Conservation (phyloP, 352 stramenopile species). For the Pythium monospermum region DNA sequence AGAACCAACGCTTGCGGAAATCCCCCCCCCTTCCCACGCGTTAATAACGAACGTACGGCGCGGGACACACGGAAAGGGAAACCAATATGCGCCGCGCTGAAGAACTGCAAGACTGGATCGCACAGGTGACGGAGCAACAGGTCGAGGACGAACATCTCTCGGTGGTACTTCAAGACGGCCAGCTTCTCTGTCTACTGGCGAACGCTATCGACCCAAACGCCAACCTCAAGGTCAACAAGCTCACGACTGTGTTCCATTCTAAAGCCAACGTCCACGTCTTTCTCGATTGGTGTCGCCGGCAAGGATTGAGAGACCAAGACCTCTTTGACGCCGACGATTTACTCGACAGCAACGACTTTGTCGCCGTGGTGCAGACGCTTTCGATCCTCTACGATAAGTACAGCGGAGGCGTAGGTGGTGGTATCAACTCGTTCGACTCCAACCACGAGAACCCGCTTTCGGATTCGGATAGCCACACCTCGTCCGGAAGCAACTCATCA, state of each 20-base stretch:
- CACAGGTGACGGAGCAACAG: constrained; percentile 62
- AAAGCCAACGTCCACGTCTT: constrained; percentile 84
- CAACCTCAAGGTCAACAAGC: constrained; percentile 81
- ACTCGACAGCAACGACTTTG: constrained; percentile 59
- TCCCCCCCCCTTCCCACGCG: too few relatives aligned
- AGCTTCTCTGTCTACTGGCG: constrained; percentile 80
- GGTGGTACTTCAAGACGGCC: constrained; percentile 76
- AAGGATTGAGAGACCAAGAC: constrained; percentile 64
- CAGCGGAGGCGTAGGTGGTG: constrained; percentile 26
- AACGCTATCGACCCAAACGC: constrained; percentile 75
- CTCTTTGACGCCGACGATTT: constrained; percentile 81
- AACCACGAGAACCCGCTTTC: constrained; percentile 55
- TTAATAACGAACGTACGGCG: too few relatives aligned
- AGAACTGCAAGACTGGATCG: constrained; percentile 84
- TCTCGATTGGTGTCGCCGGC: constrained; percentile 67
- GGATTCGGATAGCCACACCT: constrained; percentile 62
- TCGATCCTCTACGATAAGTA: constrained; percentile 84
- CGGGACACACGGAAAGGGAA: too few relatives aligned
- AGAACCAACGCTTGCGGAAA: neutral
- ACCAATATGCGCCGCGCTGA: constrained; percentile 62
- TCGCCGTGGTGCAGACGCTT: constrained; percentile 63
- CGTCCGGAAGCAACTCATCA: constrained; percentile 48
- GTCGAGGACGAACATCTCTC: constrained; percentile 76
- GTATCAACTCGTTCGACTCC: constrained; percentile 44
- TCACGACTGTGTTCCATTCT: constrained; percentile 87